A percentile compares a stretch with the other conserved stretches of the same genome.
These are phyloP conservation scores for Wickerhamiella azyma DNA, from an alignment of 805 yeast genomes.

Conservation along the genomic window DNA sequence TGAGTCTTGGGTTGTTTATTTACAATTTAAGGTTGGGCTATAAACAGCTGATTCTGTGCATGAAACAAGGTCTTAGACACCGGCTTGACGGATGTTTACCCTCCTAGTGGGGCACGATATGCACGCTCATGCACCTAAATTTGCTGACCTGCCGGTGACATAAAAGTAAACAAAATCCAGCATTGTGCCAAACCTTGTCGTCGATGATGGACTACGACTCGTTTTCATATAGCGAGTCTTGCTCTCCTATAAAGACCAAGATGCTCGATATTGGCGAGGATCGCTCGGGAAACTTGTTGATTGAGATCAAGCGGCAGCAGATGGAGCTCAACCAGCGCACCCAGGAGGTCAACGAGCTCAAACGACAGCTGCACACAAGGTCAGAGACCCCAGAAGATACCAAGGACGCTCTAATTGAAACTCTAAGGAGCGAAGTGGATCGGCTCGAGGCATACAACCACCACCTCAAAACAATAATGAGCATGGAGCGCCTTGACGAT, in stretches of 20 bases:
- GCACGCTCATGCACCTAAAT: neutral
- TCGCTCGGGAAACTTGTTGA: neutral
- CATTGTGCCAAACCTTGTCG: neutral
- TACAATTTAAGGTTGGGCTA: neutral
- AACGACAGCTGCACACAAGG: neutral
- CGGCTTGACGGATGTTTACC: neutral
- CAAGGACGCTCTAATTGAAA: neutral
- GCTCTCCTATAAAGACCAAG: neutral
- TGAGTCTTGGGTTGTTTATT: too few species aligned
- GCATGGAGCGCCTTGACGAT: neutral
- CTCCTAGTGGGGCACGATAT: neutral
- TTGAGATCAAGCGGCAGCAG: conserved; percentile 2
- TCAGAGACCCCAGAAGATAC: neutral
- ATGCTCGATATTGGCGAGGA: neutral
- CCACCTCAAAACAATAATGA: neutral
- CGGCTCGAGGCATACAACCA: neutral
- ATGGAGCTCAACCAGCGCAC: conserved; percentile 2
- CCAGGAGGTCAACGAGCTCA: neutral
- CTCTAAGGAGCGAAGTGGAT: neutral
- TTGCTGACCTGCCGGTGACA: neutral
- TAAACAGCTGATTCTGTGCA: too few species aligned
- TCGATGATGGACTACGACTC: neutral
- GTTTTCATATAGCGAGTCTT: neutral
- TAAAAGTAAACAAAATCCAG: neutral
- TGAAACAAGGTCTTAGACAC: too few species aligned